Evolutionary conservation across 2,329 filamentous ascomycete genomes (phyloP), one percentile per base, ranked within the genome.

Genomic region (Fusarium multiceps): DNA sequence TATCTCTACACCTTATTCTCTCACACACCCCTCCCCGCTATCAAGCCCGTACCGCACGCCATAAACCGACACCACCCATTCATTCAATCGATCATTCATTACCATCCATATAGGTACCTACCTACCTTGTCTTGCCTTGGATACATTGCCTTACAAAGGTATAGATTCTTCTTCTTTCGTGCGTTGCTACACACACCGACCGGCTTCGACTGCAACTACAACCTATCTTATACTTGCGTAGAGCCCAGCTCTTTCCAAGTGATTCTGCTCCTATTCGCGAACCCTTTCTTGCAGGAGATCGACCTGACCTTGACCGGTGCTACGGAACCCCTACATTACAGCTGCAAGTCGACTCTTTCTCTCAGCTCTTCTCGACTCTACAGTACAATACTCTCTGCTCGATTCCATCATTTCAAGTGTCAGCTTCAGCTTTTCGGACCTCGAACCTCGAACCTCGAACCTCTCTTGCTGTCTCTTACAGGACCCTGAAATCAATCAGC

Each of bases 31-130:
- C 68, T 63, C 68, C 56, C 57, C 56, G 51, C 68, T 68, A 70
- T 65, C 66, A 61, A 69, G 59, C 51, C 63, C 23, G 18, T 65
- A 64, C 68, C 68, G 63, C 68, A 71, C 55, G 63, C 68, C 72
- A 73, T 74, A 69, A 68, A 72, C 71, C 69, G 72, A 65, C 64
- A 64, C 61, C 69, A 69, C 72, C 70, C 61, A 51, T 66, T 42
- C 59, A 43, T 41, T 28, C 28, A 28, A 13, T 28, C 11, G 12
- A 28, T 37, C 58, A 40, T 60, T 41, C 55, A 28, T 21, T 32
- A 34, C 56, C 37, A 40, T 28, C 34, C 57, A 48, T 59, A 41
- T 64, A 43, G 34, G 34, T 51, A 23, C 42, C 30, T 56, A 41
- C 49, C 49, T 56, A 41, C 49, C 49, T 53, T 42, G 49, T 53